A percentile compares a stretch with the other conserved stretches of the same genome.
These are phyloP conservation scores for Exophiala sp. DNA, from an alignment of 2,329 filamentous ascomycete species.

Conservation along the genomic window DNA sequence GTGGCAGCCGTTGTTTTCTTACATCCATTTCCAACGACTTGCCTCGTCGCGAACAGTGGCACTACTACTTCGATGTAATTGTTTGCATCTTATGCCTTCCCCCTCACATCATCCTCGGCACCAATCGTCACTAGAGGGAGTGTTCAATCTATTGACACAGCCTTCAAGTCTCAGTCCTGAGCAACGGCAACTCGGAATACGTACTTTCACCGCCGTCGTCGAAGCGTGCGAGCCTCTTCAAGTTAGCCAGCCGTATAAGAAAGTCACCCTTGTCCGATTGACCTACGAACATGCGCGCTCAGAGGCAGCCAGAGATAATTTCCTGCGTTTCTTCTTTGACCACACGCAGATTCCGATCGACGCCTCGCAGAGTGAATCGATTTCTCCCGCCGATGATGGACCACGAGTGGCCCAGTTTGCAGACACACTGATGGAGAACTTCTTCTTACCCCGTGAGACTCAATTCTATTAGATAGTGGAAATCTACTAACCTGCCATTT, in stretches of 20 bases:
- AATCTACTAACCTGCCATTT: no score
- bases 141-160: no score
- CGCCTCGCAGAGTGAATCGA: conserved; percentile 2
- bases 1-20: no score
- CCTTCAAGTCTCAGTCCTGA: no score
- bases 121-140: no score
- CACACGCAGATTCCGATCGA: conserved; percentile 14
- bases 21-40: no score
- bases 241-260: conserved; percentile 24
- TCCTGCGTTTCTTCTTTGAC: conserved; percentile 15
- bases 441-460: conserved; percentile 25
- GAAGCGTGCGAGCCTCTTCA: conserved; percentile 26
- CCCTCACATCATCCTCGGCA: no score
- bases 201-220: conserved; percentile 19
- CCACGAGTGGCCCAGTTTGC: conserved; percentile 16
- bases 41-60: no score
- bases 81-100: no score
- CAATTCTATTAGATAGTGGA: no score
- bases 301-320: conserved; percentile 15
- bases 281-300: conserved; percentile 25
- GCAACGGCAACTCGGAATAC: no score
- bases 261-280: conserved; percentile 24
- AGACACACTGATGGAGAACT: conserved; percentile 22
- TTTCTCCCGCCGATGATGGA: conserved; percentile 4
- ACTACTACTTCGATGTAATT: no score